A percentile compares a stretch with the other conserved stretches of the same genome.
phyloP scores from a whole-genome alignment of 2,329 filamentous ascomycete genomes.

The Phyllosticta paracitricarpa region DNA sequence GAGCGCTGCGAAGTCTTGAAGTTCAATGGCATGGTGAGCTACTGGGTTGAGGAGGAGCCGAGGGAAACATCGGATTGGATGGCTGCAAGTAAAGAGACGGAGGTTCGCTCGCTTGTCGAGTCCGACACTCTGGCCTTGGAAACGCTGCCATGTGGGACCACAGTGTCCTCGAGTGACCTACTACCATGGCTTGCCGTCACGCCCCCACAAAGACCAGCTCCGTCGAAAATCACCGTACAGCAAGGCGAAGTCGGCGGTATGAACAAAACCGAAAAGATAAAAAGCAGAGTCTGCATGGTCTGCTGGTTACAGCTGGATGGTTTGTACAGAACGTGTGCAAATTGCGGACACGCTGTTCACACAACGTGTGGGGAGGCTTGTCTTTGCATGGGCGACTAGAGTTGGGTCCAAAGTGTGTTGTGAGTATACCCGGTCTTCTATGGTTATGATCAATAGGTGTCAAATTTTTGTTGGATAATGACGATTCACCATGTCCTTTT shows the following conservation, averaged over 20 bases:
- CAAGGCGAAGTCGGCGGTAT: neutral
- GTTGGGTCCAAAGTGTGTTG: neutral
- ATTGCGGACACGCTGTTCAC: slow-evolving; percentile 28
- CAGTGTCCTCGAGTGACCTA: neutral
- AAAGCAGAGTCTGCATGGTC: slow-evolving; percentile 21
- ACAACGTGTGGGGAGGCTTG: slow-evolving; percentile 19
- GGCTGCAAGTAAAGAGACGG: slow-evolving; percentile 15
- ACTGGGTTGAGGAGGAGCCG: slow-evolving; percentile 20
- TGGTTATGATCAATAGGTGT: neutral
- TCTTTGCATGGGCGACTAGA: neutral
- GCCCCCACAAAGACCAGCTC: neutral
- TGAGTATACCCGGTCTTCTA: neutral
- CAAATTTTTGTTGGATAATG: neutral
- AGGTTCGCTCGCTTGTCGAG: slow-evolving; percentile 10
- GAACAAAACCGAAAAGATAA: neutral
- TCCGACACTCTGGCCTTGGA: slow-evolving; percentile 12
- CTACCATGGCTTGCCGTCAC: neutral
- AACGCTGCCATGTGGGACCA: neutral
- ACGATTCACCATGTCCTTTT: neutral
- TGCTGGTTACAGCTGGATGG: slow-evolving; percentile 29
- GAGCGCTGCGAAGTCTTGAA: slow-evolving; percentile 50
- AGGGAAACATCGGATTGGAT: slow-evolving; percentile 19
- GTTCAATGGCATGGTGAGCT: slow-evolving; percentile 36
- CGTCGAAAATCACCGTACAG: slow-evolving; percentile 2
- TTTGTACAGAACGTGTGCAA: slow-evolving; percentile 25